A percentile compares a stretch with the other conserved stretches of the same genome.
Conservation (phyloP, 75 land plant genomes). For the Pinus tabuliformis region DNA sequence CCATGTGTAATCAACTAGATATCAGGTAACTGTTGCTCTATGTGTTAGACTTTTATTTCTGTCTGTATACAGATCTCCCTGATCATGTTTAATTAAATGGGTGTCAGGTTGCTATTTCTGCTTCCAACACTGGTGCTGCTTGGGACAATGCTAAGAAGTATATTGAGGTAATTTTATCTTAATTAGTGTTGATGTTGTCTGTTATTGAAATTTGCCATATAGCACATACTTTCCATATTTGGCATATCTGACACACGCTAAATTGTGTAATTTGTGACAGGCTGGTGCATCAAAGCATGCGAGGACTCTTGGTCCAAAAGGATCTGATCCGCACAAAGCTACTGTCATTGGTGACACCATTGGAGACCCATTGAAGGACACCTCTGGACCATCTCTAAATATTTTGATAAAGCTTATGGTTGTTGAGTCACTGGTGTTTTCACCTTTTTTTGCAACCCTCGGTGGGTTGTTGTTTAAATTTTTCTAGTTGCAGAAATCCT, state of each 20-base stretch:
- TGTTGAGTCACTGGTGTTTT: conserved; percentile 80
- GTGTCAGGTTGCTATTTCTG: conserved; percentile 63
- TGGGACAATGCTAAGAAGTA: conserved; percentile 93
- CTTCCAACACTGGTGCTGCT: conserved; percentile 81
- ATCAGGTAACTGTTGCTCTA: conserved; percentile 20
- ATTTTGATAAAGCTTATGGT: conserved; percentile 91
- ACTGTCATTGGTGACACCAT: conserved; percentile 69
- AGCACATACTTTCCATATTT: too few relatives aligned
- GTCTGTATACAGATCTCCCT: neutral
- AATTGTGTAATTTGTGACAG: conserved; percentile 10
- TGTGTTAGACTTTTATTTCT: neutral
- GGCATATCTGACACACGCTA: neutral
- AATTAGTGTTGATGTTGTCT: too few relatives aligned
- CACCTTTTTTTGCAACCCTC: conserved; percentile 78
- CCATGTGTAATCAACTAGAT: neutral
- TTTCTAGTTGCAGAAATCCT: conserved; percentile 4
- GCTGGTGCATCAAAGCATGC: conserved; percentile 43
- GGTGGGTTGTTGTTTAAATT: conserved; percentile 78
- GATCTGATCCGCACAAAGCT: conserved; percentile 42
- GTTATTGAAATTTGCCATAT: too few relatives aligned
- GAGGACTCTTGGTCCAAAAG: conserved; percentile 34
- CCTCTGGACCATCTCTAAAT: conserved; percentile 84
- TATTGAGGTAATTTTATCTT: conserved; percentile 51
- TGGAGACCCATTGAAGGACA: conserved; percentile 85
- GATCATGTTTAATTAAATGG: neutral